phyloP scores from a whole-genome alignment of 2,329 filamentous ascomycete species.

The Fusarium foetens region DNA sequence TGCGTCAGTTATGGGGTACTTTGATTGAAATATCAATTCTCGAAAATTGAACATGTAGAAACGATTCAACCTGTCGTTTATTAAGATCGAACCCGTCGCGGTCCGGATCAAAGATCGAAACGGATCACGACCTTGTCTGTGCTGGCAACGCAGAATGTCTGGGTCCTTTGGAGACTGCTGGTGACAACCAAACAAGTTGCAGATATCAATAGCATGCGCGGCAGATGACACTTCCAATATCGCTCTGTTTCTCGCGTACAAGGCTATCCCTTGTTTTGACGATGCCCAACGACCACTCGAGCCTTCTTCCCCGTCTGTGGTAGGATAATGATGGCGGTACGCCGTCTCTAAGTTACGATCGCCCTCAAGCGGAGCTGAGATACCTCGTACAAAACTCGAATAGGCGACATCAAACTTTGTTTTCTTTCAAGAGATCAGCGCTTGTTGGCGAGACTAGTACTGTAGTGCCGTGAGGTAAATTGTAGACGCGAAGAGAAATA shows the following conservation, averaged over 20 bases:
- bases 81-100: constrained; percentile 38
- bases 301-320: constrained; percentile 24
- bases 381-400: constrained; percentile 25
- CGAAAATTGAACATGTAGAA: constrained; percentile 25
- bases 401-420: constrained; percentile 29
- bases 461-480: constrained; percentile 15
- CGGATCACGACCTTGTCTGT: constrained; percentile 32
- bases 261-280: constrained; percentile 44
- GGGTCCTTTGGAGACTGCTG: constrained; percentile 11
- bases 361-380: constrained; percentile 31
- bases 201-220: constrained; percentile 28
- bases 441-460: neutral
- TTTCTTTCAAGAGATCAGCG: constrained; percentile 33
- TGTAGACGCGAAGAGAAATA: neutral
- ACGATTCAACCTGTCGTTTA: constrained; percentile 39
- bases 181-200: constrained; percentile 24
- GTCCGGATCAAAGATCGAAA: constrained; percentile 24
- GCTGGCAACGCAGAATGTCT: constrained; percentile 15
- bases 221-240: constrained; percentile 30
- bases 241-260: constrained; percentile 37
- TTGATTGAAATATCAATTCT: constrained; percentile 30
- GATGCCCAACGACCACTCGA: constrained; percentile 42
- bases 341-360: constrained; percentile 43
- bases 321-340: constrained; percentile 32
- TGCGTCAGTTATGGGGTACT: constrained; percentile 36